Conservation (phyloP, 345 rosid species). For the Laguncularia racemosa region DNA sequence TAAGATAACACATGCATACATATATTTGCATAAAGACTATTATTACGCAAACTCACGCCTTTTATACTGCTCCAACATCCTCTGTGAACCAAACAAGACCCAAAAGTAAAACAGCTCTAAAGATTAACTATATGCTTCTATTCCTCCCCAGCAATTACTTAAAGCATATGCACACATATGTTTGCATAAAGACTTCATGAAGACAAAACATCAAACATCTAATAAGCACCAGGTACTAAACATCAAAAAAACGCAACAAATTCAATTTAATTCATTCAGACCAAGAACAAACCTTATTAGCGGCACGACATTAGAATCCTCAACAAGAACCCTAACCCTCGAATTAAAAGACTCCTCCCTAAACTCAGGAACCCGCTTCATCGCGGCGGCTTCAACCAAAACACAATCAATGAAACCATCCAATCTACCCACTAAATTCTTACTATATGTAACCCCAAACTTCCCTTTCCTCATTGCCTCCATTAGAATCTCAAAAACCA, state of each 20-base stretch:
- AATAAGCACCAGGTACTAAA: not conserved
- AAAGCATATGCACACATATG: too few relatives aligned
- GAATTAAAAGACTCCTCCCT: constrained; percentile 38
- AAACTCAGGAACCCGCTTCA: constrained; percentile 58
- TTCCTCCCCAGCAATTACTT: too few relatives aligned
- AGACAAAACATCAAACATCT: not conserved
- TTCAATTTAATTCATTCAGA: not conserved
- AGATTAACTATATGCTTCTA: too few relatives aligned
- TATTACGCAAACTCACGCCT: too few relatives aligned
- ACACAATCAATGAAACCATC: constrained; percentile 58
- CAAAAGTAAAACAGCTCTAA: too few relatives aligned
- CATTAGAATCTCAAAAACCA: constrained; percentile 61
- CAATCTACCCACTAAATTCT: constrained; percentile 52
- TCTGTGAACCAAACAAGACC: too few relatives aligned
- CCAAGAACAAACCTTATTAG: constrained; percentile 50
- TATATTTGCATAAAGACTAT: too few relatives aligned
- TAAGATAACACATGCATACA: too few relatives aligned
- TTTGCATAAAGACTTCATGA: too few relatives aligned
- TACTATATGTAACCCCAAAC: constrained; percentile 75
- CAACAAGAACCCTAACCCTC: constrained; percentile 53
- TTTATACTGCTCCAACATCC: too few relatives aligned
- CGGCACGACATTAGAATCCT: constrained; percentile 57
- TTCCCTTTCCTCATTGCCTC: constrained; percentile 58
- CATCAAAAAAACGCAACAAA: not conserved
- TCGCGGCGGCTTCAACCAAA: constrained; percentile 75